Base-by-base conservation (phyloP, 768 basidiomycete genomes). In the Rhodotorula babjevae region DNA sequence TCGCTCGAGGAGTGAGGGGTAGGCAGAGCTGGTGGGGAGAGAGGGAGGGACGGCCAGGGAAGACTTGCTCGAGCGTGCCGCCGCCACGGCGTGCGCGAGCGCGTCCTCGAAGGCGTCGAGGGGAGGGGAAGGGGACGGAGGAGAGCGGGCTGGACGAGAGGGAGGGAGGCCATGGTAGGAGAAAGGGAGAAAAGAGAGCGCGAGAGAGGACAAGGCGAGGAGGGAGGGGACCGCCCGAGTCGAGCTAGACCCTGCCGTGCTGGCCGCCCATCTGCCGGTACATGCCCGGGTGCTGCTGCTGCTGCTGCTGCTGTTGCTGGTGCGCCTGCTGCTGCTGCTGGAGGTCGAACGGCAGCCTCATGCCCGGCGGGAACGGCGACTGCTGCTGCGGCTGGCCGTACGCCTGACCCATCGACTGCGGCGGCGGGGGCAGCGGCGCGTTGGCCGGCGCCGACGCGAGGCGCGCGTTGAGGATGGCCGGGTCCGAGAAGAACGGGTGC, bases 401-500 rank as follows among this genome's bases (percentile, higher is more conserved):
- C 36, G 59, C 57, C 56, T 69, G 68, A n/a, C 40, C 56, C 47
- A 42, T 61, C 65, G 14, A 36, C 53, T 21, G 57, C 47, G 23
- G 55, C 53, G 47, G 60, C 33, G 49, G 55, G 31, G 49, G 53
- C 56, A 47, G 44, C 46, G 44, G 52, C 33, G 40, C 31, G 36
- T 36, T 36, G 36, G 36, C 46, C n/a, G 19, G 33, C 25, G 31
- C 53, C 25, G 47, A 63, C 23, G 62, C 47, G 42, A 75, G 69
- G 3, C 74, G 67, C 18, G 74, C 69, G 58, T 66, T 71, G 49
- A 75, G 67, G 57, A 75, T 75, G 9, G 74, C 74, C 12, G 74
- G 74, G 52, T 75, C 74, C 23, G 67, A 68, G 60, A 75, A 71
- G 74, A 75, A 75, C 42, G 69, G 69, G 40, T 75, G 74, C 27